A percentile compares a stretch with the other conserved stretches of the same genome.
phyloP scores from a whole-genome alignment of 441 rosid genomes.

The Corymbia calophylla region DNA sequence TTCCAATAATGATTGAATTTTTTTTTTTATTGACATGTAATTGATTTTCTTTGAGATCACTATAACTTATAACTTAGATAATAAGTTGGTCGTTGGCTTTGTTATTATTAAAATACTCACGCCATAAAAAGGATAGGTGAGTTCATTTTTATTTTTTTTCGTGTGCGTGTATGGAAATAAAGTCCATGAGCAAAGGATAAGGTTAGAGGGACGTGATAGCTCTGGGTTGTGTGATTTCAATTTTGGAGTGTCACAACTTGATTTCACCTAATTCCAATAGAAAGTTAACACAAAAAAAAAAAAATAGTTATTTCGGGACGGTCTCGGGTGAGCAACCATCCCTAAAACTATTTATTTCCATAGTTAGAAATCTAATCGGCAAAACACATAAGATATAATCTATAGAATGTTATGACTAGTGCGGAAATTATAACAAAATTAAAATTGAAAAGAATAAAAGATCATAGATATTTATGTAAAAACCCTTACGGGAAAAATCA shows the following conservation, averaged over 20 bases:
- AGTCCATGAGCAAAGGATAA: not conserved
- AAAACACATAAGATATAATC: not conserved
- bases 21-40: not conserved
- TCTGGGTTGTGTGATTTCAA: not conserved
- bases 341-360: not conserved
- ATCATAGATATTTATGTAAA: no score
- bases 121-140: not conserved
- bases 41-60: not conserved
- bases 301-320: not conserved
- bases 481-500: no score
- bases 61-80: not conserved
- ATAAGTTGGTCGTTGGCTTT: not conserved
- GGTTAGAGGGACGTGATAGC: no score
- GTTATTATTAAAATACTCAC: not conserved
- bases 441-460: no score
- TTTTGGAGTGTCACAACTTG: not conserved
- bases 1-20: not conserved
- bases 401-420: no score
- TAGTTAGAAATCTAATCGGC: not conserved
- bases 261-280: not conserved
- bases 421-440: no score
- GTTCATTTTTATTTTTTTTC: no score
- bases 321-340: not conserved
- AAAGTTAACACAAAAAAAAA: not conserved
- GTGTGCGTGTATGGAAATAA: not conserved